phyloP scores from a whole-genome alignment of 768 basidiomycete genomes.

The Dioszegia aurantiaca region DNA sequence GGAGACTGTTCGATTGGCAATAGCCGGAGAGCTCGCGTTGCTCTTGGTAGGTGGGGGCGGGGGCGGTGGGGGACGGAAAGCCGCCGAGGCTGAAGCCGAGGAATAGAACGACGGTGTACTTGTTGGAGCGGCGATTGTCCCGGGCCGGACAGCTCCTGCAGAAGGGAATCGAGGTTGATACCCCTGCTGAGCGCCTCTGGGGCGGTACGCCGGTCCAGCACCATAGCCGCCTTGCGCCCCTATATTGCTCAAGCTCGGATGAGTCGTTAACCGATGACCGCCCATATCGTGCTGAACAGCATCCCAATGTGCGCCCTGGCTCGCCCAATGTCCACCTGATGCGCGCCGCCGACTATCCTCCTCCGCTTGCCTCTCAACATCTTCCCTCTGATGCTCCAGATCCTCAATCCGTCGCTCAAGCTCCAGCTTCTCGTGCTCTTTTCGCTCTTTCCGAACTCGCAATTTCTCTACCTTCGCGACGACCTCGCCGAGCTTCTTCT shows the following conservation, averaged over 20 bases:
- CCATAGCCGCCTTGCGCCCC: slow-evolving; percentile 24
- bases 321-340: slow-evolving; percentile 16
- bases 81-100: not conserved
- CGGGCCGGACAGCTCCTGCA: slow-evolving; percentile 22
- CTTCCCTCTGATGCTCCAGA: slow-evolving; percentile 36
- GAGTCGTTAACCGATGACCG: slow-evolving; percentile 17
- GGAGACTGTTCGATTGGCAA: slow-evolving; percentile 3
- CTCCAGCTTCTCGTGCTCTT: slow-evolving; percentile 40
- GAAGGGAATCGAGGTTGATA: slow-evolving; percentile 42
- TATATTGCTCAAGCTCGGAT: slow-evolving; percentile 31
- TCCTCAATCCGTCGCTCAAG: slow-evolving; percentile 42
- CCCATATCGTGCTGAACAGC: slow-evolving; percentile 3
- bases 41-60: slow-evolving; percentile 26
- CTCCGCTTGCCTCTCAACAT: slow-evolving; percentile 42
- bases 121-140: slow-evolving; percentile 17
- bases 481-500: slow-evolving; percentile 39
- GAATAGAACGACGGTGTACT: slow-evolving; percentile 36
- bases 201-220: slow-evolving; percentile 36
- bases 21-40: slow-evolving; percentile 15
- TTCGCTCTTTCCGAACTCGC: slow-evolving; percentile 38
- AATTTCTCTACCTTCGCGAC: slow-evolving; percentile 45
- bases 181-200: slow-evolving; percentile 25
- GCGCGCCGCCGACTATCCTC: slow-evolving; percentile 18
- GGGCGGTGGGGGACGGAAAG: slow-evolving; percentile 20
- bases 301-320: slow-evolving; percentile 13